Conservation (phyloP, 768 basidiomycete genomes). For the Kwoniella sp. region DNA sequence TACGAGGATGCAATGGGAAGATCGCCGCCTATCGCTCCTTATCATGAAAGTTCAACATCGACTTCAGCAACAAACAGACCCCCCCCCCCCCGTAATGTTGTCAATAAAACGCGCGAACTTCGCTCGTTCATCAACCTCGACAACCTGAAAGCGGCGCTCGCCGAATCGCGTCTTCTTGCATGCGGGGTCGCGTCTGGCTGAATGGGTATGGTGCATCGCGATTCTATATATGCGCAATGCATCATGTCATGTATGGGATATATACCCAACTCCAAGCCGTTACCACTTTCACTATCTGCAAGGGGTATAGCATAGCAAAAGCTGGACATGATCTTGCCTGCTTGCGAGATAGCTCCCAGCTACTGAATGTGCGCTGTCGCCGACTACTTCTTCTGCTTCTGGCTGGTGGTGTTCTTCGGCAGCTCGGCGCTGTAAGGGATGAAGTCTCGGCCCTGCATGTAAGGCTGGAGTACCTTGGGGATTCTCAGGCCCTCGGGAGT, state of each 20-base stretch:
- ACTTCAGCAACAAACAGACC: too few species aligned
- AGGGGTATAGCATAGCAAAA: too few species aligned
- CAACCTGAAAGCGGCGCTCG: background rate
- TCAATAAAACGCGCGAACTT: background rate
- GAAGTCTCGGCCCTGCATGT: constrained; percentile 84
- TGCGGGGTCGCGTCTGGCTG: too few species aligned
- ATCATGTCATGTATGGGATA: background rate
- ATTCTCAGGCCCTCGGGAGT: constrained; percentile 91
- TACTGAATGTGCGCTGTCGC: background rate
- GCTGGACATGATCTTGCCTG: background rate
- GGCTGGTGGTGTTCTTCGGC: constrained; percentile 52
- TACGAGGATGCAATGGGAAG: background rate
- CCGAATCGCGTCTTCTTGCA: background rate
- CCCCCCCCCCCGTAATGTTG: background rate
- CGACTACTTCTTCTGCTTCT: constrained; percentile 49
- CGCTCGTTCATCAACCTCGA: background rate
- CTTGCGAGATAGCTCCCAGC: background rate
- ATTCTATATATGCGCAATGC: background rate
- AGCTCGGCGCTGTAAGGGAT: constrained; percentile 59
- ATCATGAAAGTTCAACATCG: too few species aligned
- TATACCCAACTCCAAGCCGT: background rate
- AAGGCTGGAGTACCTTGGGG: constrained; percentile 85
- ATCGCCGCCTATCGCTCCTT: too few species aligned
- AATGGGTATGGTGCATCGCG: too few species aligned
- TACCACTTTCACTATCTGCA: too few species aligned